Evolutionary conservation across 257 asterid genomes (phyloP).

Genomic region (Scutellaria baicalensis): DNA sequence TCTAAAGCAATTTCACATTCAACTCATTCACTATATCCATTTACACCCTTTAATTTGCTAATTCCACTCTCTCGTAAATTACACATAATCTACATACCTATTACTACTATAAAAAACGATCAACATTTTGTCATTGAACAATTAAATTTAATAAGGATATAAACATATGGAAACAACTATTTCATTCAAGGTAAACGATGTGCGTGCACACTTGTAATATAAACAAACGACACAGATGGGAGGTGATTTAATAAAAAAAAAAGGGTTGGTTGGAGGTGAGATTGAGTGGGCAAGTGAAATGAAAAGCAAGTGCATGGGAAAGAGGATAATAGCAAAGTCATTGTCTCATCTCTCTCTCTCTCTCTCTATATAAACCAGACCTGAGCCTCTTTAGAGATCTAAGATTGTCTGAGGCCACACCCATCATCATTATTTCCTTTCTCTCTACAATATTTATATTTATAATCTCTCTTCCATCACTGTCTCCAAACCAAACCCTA

Average conservation of each 20-base stretch:
- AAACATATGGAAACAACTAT: no score
- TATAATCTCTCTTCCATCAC: constrained; percentile 45
- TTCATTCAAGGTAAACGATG: no score
- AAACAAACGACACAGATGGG: no score
- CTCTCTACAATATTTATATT: no score
- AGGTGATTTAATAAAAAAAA: no score
- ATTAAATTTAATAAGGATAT: no score
- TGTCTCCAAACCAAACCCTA: constrained; percentile 19
- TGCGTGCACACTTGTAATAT: no score
- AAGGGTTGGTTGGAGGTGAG: no score
- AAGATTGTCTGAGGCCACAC: constrained; percentile 25
- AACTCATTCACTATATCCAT: constrained; percentile 16
- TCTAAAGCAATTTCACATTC: constrained; percentile 12
- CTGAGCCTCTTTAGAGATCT: constrained; percentile 19
- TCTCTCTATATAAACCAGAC: constrained; percentile 42
- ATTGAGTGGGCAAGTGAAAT: constrained; percentile 20
- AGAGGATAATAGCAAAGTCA: constrained; percentile 7
- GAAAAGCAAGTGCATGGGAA: constrained; percentile 21
- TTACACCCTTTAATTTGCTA: background rate
- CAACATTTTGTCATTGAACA: no score
- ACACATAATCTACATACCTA: no score
- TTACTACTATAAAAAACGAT: no score
- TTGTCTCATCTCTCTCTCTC: background rate
- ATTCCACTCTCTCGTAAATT: no score
- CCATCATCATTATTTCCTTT: constrained; percentile 14